These are phyloP conservation scores for Calonectria pteridis DNA, from an alignment of 2,329 filamentous ascomycete genomes.

Conservation along the genomic window DNA sequence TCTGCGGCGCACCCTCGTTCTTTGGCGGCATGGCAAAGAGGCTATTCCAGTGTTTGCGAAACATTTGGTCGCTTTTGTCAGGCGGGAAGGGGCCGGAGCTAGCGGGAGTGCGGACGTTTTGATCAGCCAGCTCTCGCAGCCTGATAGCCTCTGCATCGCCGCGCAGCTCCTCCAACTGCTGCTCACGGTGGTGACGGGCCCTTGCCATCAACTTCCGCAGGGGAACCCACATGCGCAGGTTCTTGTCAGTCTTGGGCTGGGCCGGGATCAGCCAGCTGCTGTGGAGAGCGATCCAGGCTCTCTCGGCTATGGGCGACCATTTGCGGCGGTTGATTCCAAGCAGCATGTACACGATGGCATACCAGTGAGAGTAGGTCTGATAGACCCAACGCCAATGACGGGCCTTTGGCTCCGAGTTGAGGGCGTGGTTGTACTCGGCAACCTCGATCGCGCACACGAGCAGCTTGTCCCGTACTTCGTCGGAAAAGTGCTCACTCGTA, in stretches of 20 bases:
- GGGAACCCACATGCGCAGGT: slow-evolving; percentile 55
- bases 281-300: slow-evolving; percentile 62
- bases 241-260: slow-evolving; percentile 42
- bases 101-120: slow-evolving; percentile 40
- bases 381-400: slow-evolving; percentile 70
- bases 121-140: slow-evolving; percentile 47
- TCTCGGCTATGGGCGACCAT: slow-evolving; percentile 60
- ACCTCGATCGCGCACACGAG: slow-evolving; percentile 66
- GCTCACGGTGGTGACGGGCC: slow-evolving; percentile 52
- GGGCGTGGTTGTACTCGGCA: slow-evolving; percentile 66
- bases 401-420: slow-evolving; percentile 63
- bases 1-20: accelerated
- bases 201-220: slow-evolving; percentile 55
- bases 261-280: slow-evolving; percentile 54
- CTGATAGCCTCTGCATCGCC: slow-evolving; percentile 41
- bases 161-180: slow-evolving; percentile 51
- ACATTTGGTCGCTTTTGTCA: background rate
- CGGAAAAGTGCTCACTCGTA: slow-evolving; percentile 51
- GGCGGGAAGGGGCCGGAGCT: slow-evolving; percentile 44
- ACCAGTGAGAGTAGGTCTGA: slow-evolving; percentile 71
- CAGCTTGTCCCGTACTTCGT: slow-evolving; percentile 57
- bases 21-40: slow-evolving; percentile 11
- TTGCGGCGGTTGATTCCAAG: slow-evolving; percentile 62
- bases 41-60: slow-evolving; percentile 32
- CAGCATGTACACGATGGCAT: slow-evolving; percentile 68